These are phyloP conservation scores for Cubamyces sp. DNA, from an alignment of 768 basidiomycete genomes.

Conservation along the genomic window DNA sequence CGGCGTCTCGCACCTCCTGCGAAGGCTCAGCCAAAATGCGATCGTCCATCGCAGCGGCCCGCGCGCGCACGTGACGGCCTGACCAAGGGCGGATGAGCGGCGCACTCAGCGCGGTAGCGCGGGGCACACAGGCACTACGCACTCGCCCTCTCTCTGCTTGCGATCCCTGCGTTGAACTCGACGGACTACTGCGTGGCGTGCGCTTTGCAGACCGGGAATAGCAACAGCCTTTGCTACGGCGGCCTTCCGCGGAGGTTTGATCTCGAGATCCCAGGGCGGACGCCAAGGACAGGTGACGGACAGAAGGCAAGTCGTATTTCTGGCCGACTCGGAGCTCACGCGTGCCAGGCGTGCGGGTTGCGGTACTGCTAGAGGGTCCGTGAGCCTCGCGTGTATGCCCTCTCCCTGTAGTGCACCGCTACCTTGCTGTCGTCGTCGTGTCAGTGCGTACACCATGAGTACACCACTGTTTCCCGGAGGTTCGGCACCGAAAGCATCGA, in stretches of 20 bases:
- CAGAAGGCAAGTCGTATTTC: neutral
- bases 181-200: neutral
- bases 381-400: too few relatives aligned
- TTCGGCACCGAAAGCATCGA: too few relatives aligned
- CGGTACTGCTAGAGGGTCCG: too few relatives aligned
- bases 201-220: neutral
- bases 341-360: too few relatives aligned
- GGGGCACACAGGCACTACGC: too few relatives aligned
- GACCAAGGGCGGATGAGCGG: neutral
- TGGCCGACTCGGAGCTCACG: neutral
- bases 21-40: slow-evolving; percentile 10
- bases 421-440: too few relatives aligned
- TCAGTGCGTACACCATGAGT: too few relatives aligned
- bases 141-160: too few relatives aligned
- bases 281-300: neutral
- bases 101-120: neutral
- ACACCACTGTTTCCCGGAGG: too few relatives aligned
- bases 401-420: too few relatives aligned
- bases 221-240: neutral
- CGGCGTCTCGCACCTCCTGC: neutral
- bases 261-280: neutral
- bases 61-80: slow-evolving; percentile 5
- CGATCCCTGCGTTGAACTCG: too few relatives aligned
- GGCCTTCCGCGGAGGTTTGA: neutral
- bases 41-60: neutral